Evolutionary conservation across 768 basidiomycete genomes (phyloP).

Genomic region (Leucogyrophana mollusca): DNA sequence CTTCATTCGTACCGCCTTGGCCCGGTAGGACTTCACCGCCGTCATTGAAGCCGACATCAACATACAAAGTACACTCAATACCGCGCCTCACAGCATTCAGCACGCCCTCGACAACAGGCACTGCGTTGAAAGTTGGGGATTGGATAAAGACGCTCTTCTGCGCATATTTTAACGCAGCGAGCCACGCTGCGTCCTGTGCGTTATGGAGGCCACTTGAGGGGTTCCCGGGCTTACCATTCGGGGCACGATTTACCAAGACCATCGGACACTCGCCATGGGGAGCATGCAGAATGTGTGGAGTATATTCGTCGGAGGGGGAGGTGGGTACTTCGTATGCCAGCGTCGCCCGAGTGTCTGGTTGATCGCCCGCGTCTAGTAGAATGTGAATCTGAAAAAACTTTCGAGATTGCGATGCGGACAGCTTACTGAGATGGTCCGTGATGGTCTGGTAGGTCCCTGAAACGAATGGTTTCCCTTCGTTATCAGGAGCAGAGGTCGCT

Average conservation of each 20-base stretch:
- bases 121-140: constrained; percentile 70
- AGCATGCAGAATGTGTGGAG: constrained; percentile 59
- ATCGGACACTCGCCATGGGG: constrained; percentile 62
- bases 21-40: constrained; percentile 62
- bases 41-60: constrained; percentile 58
- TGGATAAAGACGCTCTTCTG: constrained; percentile 68
- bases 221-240: constrained; percentile 54
- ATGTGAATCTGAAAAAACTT: constrained; percentile 9
- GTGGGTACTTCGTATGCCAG: constrained; percentile 22
- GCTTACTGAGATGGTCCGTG: constrained; percentile 39
- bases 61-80: constrained; percentile 57
- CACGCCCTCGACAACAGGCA: constrained; percentile 56
- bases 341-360: constrained; percentile 31
- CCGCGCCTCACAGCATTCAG: constrained; percentile 61
- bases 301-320: constrained; percentile 46
- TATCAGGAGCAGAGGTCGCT: not conserved
- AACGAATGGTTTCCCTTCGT: constrained; percentile 18
- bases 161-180: constrained; percentile 61
- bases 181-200: constrained; percentile 70
- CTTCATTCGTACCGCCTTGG: constrained; percentile 73
- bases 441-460: constrained; percentile 36
- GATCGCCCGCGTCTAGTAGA: constrained; percentile 31
- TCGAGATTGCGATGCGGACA: not conserved
- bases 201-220: constrained; percentile 37
- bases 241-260: constrained; percentile 61